A percentile compares a stretch with the other conserved stretches of the same genome.
Evolutionary conservation across 352 stramenopile genomes (phyloP).

Genomic region (Phytopythium boreale): DNA sequence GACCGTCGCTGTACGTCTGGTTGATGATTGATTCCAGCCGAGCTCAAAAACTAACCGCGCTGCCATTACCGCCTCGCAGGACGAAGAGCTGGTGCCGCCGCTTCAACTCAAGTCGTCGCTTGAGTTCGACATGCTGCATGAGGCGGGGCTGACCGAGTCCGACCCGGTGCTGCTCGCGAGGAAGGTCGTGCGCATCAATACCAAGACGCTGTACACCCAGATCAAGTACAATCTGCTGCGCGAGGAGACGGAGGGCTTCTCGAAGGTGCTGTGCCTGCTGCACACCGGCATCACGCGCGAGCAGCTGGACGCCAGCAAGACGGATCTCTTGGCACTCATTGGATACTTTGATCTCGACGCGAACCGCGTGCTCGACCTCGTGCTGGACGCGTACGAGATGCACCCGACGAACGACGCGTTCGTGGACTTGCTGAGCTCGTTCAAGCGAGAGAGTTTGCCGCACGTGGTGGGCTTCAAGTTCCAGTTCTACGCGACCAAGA

Average conservation of each 20-base stretch:
- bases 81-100: conserved; percentile 61
- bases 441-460: conserved; percentile 77
- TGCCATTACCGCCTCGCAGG: conserved; percentile 16
- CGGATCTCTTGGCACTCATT: conserved; percentile 73
- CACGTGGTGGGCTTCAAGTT: conserved; percentile 95
- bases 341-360: conserved; percentile 95
- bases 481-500: conserved; percentile 77
- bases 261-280: conserved; percentile 89
- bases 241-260: conserved; percentile 96
- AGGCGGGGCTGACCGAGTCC: conserved; percentile 42
- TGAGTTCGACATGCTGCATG: conserved; percentile 75
- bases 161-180: conserved; percentile 55
- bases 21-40: not conserved
- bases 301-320: conserved; percentile 65
- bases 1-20: conserved; percentile 36
- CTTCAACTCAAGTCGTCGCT: conserved; percentile 61
- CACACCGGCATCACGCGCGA: conserved; percentile 64
- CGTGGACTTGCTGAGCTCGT: conserved; percentile 58
- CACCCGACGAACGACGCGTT: conserved; percentile 81
- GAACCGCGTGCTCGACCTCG: conserved; percentile 93
- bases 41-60: not conserved
- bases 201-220: conserved; percentile 92
- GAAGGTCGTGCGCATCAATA: conserved; percentile 85
- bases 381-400: conserved; percentile 92
- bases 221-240: conserved; percentile 96